A percentile compares a stretch with the other conserved stretches of the same genome.
Evolutionary conservation across 495 filamentous ascomycete genomes (phyloP).

Genomic region (Lindgomyces ingoldianus): DNA sequence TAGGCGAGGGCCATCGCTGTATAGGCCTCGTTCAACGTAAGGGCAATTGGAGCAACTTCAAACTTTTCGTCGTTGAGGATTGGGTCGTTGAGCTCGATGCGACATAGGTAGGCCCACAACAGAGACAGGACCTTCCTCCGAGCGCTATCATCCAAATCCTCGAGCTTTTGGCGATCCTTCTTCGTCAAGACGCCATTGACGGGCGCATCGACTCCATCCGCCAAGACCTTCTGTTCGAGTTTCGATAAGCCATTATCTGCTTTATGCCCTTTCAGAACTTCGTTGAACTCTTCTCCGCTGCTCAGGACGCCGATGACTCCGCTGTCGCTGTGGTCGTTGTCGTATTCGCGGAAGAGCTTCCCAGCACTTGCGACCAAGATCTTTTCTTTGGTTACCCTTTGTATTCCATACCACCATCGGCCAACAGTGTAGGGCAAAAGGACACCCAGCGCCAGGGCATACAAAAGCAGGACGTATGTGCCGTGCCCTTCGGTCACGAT

Average conservation of each 20-base stretch:
- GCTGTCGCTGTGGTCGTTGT: constrained; percentile 75
- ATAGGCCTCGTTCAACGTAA: constrained; percentile 82
- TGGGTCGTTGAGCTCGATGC: constrained; percentile 73
- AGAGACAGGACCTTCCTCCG: constrained; percentile 84
- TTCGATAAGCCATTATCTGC: constrained; percentile 74
- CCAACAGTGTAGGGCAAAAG: constrained; percentile 91
- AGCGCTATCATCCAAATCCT: constrained; percentile 67
- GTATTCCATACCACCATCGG: constrained; percentile 97
- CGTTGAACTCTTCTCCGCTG: constrained; percentile 76
- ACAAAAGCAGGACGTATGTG: constrained; percentile 91
- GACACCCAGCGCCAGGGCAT: constrained; percentile 82
- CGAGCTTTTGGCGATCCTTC: constrained; percentile 70
- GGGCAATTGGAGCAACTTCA: constrained; percentile 82
- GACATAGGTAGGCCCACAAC: constrained; percentile 91
- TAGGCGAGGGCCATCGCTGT: constrained; percentile 83
- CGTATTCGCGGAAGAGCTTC: constrained; percentile 88
- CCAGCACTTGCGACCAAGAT: constrained; percentile 90
- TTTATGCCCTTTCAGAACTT: constrained; percentile 69
- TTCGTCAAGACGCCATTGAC: constrained; percentile 60
- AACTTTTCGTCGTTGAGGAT: constrained; percentile 70
- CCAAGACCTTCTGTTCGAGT: constrained; percentile 74
- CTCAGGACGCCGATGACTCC: constrained; percentile 79
- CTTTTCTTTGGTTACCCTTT: constrained; percentile 85
- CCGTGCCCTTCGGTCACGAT: constrained; percentile 91
- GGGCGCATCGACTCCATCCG: constrained; percentile 54